Conservation (phyloP, 805 yeast species). For the Isabelozyma rhagii region DNA sequence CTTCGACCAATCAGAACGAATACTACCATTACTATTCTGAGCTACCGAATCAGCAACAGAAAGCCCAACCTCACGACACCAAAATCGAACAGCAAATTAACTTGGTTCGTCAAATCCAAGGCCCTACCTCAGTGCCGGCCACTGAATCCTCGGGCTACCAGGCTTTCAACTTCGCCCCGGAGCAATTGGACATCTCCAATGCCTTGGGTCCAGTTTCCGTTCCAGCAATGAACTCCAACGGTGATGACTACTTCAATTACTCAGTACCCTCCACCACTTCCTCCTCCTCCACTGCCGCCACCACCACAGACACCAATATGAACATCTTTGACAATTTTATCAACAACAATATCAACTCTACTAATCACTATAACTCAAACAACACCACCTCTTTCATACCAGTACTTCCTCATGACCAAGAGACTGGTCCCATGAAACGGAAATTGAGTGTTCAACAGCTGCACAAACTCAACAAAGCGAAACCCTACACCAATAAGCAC, state of each 20-base stretch:
- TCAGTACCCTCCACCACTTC: background rate
- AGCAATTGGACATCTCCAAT: background rate
- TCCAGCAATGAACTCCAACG: background rate
- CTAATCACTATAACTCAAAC: background rate
- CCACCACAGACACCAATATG: background rate
- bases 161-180: background rate
- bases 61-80: background rate
- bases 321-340: background rate
- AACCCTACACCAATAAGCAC: background rate
- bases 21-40: background rate
- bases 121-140: slow-evolving; percentile 1
- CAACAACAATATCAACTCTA: background rate
- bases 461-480: background rate
- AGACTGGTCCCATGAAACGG: background rate
- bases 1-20: background rate
- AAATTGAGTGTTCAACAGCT: background rate
- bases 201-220: background rate
- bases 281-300: too few species aligned
- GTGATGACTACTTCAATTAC: slow-evolving; percentile 1
- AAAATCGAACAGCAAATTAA: background rate
- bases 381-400: background rate
- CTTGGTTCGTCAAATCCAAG: background rate
- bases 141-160: background rate
- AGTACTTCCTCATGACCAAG: background rate
- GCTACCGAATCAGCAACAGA: slow-evolving; percentile 11